Percentiles rank a stretch among this genome's conserved stretches.
phyloP scores from a whole-genome alignment of 352 stramenopile genomes.

The Phytopythium cucurbitacearum region DNA sequence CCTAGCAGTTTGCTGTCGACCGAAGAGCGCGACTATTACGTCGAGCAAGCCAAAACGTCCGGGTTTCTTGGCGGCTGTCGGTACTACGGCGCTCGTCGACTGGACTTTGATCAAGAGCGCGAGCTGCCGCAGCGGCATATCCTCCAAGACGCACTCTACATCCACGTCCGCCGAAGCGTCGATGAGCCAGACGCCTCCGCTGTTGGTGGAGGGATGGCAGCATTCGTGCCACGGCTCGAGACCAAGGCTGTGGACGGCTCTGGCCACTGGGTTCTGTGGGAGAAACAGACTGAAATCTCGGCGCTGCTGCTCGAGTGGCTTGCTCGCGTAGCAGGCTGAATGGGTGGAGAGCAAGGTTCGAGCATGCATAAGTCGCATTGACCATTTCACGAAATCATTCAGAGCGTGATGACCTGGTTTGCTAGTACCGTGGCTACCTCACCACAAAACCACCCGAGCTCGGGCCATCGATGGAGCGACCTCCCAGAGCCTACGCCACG shows the following conservation, averaged over 20 bases:
- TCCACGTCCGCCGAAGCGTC: constrained; percentile 8
- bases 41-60: constrained; percentile 20
- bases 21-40: constrained; percentile 41
- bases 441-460: no score
- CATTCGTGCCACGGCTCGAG: constrained; percentile 25
- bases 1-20: constrained; percentile 26
- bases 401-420: no score
- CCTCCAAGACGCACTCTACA: constrained; percentile 33
- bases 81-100: constrained; percentile 31
- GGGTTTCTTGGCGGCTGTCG: constrained; percentile 34
- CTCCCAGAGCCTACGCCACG: constrained; percentile 38
- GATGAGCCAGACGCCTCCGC: background rate
- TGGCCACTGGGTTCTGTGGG: constrained; percentile 41
- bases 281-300: constrained; percentile 22
- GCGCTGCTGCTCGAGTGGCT: constrained; percentile 22
- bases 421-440: no score
- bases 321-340: constrained; percentile 5
- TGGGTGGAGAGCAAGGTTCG: no score
- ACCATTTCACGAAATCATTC: no score
- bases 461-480: no score
- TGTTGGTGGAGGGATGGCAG: constrained; percentile 34
- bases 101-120: constrained; percentile 38
- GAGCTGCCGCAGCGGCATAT: constrained; percentile 15
- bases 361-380: no score
- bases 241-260: constrained; percentile 27